Base-by-base conservation (phyloP, 495 filamentous ascomycete genomes). In the Pseudomonodictys pantanalensis region DNA sequence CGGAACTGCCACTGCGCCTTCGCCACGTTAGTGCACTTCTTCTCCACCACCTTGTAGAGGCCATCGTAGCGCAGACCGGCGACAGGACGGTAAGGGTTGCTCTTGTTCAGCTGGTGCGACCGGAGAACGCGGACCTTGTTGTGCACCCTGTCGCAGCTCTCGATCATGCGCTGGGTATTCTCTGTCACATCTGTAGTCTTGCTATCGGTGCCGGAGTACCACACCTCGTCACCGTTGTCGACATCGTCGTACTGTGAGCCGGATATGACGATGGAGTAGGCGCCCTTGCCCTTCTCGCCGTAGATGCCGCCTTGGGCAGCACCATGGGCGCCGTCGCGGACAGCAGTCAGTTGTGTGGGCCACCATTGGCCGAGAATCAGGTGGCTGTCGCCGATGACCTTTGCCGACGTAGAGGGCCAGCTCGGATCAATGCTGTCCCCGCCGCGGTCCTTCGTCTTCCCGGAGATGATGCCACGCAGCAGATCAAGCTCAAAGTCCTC, bases 281-380 rank as follows among this genome's bases (percentile, higher is more conserved):
- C 72, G 1, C 77, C 75, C 30, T 66, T 53, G 2, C 46, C 68
- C 12, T 52, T 45, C 29, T 67, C 55, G 9, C 76, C 78, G 49
- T 66, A 71, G 35, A 81, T 83, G 9, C 81, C 63, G 35, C 68
- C 81, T 66, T 82, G 78, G 2, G 68, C 48, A 22, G 67, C 68
- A 4, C 83, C 83, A 44, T 85, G 82, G 6, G 79, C 82, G 1
- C 82, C 83, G 53, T 84, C 83, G 25, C 82, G 72, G 1, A 80
- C 50, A 1, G 76, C 73, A 55, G 72, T 74, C 3, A 84, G 73
- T 30, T 81, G 78, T 1, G 75, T 63, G 0, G 79, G 82, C 79
- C 78, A 85, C 81, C 83, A 84, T 52, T 82, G 75, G 0, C 82
- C 83, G 52, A 77, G 74, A 2, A 76, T 58, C 11, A 84, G 71